phyloP scores from a whole-genome alignment of 495 filamentous ascomycete genomes.

The Endocarpon pusillum region DNA sequence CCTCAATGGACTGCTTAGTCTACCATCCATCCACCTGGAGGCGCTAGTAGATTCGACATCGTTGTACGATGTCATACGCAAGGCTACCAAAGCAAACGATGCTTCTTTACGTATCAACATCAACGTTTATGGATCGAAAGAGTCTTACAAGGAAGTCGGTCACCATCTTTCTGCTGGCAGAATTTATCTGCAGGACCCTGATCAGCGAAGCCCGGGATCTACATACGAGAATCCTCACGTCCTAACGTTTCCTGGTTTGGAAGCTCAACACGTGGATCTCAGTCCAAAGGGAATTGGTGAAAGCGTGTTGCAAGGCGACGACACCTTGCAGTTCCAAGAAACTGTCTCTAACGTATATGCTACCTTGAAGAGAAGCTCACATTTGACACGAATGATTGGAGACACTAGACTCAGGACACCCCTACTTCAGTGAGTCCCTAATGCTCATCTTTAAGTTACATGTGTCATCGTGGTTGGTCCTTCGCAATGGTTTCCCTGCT shows the following conservation, averaged over 20 bases:
- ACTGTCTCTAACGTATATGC: conserved; percentile 1
- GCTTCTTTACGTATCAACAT: not conserved
- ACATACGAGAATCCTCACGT: conserved; percentile 5
- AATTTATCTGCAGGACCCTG: conserved; percentile 2
- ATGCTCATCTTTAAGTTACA: too few species aligned
- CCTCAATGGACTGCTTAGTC: not conserved
- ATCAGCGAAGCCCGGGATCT: not conserved
- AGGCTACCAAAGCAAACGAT: not conserved
- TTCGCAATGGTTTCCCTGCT: too few species aligned
- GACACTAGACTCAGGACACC: conserved; percentile 1
- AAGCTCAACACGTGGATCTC: not conserved
- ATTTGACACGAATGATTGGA: not conserved
- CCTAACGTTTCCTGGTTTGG: not conserved
- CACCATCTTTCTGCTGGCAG: conserved; percentile 1
- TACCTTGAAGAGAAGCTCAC: not conserved
- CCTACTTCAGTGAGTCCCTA: conserved; percentile 2
- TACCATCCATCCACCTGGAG: not conserved
- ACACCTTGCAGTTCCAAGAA: conserved; percentile 1
- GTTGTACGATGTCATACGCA: not conserved
- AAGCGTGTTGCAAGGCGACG: not conserved
- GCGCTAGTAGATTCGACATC: not conserved
- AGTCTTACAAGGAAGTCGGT: not conserved
- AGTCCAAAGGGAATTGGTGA: not conserved
- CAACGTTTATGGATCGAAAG: not conserved
- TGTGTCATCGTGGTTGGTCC: too few species aligned